These are phyloP conservation scores for Pseudisothecium myosuroides DNA, from an alignment of 225 moss, liverwort and hornwort genomes.

Conservation along the genomic window DNA sequence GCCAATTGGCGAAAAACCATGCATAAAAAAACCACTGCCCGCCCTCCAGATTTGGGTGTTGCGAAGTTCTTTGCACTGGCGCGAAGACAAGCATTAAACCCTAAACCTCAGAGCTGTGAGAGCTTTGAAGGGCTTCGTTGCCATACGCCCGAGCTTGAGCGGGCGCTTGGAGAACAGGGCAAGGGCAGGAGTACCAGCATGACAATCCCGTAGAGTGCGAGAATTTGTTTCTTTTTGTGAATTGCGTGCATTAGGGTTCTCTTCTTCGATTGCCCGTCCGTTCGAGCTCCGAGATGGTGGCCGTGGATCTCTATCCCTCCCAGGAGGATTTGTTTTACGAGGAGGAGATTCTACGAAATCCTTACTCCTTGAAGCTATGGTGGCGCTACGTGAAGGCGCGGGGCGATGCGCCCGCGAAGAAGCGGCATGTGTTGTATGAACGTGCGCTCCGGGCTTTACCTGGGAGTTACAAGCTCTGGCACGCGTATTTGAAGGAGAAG, in stretches of 20 bases:
- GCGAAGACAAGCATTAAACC: background rate
- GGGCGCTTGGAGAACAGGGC: background rate
- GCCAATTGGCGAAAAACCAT: too few species aligned
- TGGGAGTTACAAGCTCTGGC: conserved; percentile 93
- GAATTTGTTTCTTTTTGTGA: background rate
- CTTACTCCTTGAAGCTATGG: conserved; percentile 82
- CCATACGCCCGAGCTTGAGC: background rate
- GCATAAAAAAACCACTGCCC: too few species aligned
- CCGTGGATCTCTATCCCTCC: conserved; percentile 79
- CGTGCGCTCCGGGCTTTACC: conserved; percentile 81
- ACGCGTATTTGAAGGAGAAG: conserved; percentile 80
- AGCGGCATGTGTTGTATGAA: conserved; percentile 73
- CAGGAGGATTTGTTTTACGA: conserved; percentile 85
- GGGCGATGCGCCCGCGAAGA: conserved; percentile 67
- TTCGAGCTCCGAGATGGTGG: conserved; percentile 12
- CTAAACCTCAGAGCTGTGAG: background rate
- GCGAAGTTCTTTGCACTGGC: background rate
- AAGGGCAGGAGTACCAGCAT: background rate
- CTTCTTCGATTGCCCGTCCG: background rate
- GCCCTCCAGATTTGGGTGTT: too few species aligned
- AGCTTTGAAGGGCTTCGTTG: background rate
- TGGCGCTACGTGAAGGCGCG: conserved; percentile 91
- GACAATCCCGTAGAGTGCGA: background rate
- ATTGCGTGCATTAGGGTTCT: background rate
- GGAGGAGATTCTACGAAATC: conserved; percentile 82